Percentiles rank a stretch among this genome's conserved stretches.
phyloP scores from a whole-genome alignment of 139 green algal species.

The Limnomonas spitsbergensis region DNA sequence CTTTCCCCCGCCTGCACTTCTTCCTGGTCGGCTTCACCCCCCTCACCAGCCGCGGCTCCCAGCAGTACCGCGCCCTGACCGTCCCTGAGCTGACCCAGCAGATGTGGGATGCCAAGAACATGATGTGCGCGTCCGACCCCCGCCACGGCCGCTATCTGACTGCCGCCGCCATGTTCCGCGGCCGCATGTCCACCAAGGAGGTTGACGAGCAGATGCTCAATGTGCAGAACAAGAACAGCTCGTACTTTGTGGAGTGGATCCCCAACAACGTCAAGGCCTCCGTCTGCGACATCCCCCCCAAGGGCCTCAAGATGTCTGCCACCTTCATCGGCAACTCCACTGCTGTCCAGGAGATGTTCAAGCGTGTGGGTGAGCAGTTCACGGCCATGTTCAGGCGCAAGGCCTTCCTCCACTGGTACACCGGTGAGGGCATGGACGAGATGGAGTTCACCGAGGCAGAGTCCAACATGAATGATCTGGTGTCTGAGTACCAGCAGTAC shows the following conservation, averaged over 20 bases:
- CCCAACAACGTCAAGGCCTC: too few species aligned
- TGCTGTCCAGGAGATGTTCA: too few species aligned
- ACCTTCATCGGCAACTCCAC: too few species aligned
- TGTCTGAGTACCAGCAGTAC: too few species aligned
- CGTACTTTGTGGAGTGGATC: conserved; percentile 98
- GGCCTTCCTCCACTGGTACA: too few species aligned
- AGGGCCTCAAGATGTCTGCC: too few species aligned
- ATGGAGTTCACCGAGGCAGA: too few species aligned
- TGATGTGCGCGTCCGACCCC: conserved; percentile 99
- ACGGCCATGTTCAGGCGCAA: too few species aligned
- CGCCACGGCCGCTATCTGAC: conserved; percentile 94
- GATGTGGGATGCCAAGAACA: conserved; percentile 99
- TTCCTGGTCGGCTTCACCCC: conserved; percentile 99
- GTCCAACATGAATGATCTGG: too few species aligned
- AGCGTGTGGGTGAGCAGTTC: too few species aligned
- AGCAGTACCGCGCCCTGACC: conserved; percentile 94
- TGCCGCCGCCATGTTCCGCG: conserved; percentile 76
- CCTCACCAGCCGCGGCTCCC: conserved; percentile 90
- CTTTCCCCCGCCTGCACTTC: conserved; percentile 99
- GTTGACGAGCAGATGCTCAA: conserved; percentile 97
- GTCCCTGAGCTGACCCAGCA: conserved; percentile 99
- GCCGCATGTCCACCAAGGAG: conserved; percentile 86
- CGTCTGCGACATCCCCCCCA: too few species aligned
- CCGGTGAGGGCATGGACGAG: too few species aligned
- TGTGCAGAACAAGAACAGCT: conserved; percentile 95